Evolutionary conservation across 2,329 filamentous ascomycete genomes (phyloP).

Genomic region (Onygenales sp.): DNA sequence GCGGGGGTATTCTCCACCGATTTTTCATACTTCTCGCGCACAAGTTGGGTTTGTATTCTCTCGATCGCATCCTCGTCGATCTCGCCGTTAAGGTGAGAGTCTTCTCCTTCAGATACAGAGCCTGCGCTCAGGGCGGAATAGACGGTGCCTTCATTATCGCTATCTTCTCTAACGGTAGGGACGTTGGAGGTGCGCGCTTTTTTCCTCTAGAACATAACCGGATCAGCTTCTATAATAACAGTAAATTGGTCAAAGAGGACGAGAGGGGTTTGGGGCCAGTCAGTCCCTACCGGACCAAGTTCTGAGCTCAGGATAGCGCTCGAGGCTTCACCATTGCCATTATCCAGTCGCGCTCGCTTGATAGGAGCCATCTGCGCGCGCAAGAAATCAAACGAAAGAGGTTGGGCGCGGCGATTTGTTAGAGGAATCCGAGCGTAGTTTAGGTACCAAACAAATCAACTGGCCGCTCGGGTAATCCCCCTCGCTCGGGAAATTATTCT

Average conservation of each 20-base stretch:
- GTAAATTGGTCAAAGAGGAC: background rate
- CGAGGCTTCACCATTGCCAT: background rate
- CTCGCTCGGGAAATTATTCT: too few relatives aligned
- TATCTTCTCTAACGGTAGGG: conserved; percentile 10
- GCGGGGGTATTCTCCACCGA: conserved; percentile 63
- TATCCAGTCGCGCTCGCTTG: conserved; percentile 4
- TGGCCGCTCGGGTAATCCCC: too few relatives aligned
- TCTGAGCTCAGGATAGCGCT: background rate
- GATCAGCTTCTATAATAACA: background rate
- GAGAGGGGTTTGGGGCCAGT: background rate
- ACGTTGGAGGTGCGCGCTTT: conserved; percentile 29
- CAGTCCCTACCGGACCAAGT: background rate
- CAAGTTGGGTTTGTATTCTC: conserved; percentile 53
- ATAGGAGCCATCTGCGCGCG: conserved; percentile 1
- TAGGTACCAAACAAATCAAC: too few relatives aligned
- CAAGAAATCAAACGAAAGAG: background rate
- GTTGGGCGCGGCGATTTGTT: background rate
- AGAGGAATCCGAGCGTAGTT: background rate
- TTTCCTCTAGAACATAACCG: conserved; percentile 27
- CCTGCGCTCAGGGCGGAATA: conserved; percentile 13
- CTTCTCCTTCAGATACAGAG: conserved; percentile 9
- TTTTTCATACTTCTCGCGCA: conserved; percentile 41
- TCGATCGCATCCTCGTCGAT: conserved; percentile 37
- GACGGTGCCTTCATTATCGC: conserved; percentile 16
- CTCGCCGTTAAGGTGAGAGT: background rate